A percentile compares a stretch with the other conserved stretches of the same genome.
Conservation (phyloP, 2,329 filamentous ascomycete genomes). For the Colletotrichum eremochloae region DNA sequence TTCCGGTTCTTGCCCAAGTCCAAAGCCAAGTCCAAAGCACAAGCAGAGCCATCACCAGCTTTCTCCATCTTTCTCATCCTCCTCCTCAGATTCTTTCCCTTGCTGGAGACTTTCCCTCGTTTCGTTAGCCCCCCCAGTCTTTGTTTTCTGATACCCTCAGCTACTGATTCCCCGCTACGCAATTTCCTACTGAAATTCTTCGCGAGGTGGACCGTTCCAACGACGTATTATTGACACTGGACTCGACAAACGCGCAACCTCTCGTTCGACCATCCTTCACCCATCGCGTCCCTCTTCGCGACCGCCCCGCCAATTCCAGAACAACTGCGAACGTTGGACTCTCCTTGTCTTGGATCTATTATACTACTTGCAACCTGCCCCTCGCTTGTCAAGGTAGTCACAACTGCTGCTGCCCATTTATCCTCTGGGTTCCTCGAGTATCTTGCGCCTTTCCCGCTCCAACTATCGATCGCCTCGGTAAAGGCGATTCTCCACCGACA, state of each 20-base stretch:
- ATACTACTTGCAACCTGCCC: slow-evolving; percentile 21
- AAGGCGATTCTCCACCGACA: slow-evolving; percentile 44
- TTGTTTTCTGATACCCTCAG: slow-evolving; percentile 29
- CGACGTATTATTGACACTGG: slow-evolving; percentile 32
- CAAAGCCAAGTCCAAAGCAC: slow-evolving; percentile 21
- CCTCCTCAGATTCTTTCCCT: slow-evolving; percentile 31
- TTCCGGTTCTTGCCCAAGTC: slow-evolving; percentile 29
- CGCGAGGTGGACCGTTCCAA: slow-evolving; percentile 24
- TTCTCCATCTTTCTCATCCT: slow-evolving; percentile 12
- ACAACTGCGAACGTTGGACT: slow-evolving; percentile 9
- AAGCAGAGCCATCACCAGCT: slow-evolving; percentile 18
- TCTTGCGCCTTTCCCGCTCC: slow-evolving; percentile 24
- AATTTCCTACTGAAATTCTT: slow-evolving; percentile 27
- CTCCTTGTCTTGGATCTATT: slow-evolving; percentile 22
- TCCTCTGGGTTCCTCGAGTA: slow-evolving; percentile 32
- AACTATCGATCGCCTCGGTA: slow-evolving; percentile 18
- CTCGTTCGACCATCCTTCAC: slow-evolving; percentile 28
- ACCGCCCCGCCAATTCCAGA: slow-evolving; percentile 21
- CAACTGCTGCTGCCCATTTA: slow-evolving; percentile 20
- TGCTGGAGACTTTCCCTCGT: slow-evolving; percentile 32
- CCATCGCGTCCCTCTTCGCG: slow-evolving; percentile 20
- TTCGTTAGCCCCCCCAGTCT: slow-evolving; percentile 18
- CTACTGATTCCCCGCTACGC: slow-evolving; percentile 14
- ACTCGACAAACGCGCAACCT: slow-evolving; percentile 36
- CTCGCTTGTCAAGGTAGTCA: slow-evolving; percentile 32